These are phyloP conservation scores for Quercus variabilis DNA, from an alignment of 306 rosid genomes.

Conservation along the genomic window DNA sequence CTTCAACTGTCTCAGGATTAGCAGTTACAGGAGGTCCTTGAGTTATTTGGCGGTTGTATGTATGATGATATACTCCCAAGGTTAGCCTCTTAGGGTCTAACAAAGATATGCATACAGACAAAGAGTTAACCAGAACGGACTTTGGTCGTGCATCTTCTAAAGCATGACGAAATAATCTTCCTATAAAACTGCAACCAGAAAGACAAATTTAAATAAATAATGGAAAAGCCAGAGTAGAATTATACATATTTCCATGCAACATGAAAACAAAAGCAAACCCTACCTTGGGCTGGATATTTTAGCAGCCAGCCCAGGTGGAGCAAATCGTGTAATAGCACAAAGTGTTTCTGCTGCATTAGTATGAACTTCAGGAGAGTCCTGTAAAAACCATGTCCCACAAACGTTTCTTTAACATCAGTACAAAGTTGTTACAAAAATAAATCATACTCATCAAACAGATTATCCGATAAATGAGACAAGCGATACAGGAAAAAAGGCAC, in stretches of 20 bases:
- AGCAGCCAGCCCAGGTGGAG: conserved; percentile 85
- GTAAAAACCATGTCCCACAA: conserved; percentile 30
- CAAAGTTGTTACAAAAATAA: not conserved
- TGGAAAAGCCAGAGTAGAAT: not conserved
- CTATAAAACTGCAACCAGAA: conserved; percentile 64
- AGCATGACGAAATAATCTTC: conserved; percentile 86
- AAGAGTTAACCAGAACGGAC: conserved; percentile 86
- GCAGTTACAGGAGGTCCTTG: conserved; percentile 61
- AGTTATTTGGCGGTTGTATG: conserved; percentile 70
- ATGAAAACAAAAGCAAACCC: not conserved
- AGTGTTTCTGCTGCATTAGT: conserved; percentile 95
- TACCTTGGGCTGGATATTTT: conserved; percentile 91
- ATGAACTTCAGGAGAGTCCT: conserved; percentile 97
- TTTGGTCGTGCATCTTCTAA: conserved; percentile 90
- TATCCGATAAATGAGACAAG: not conserved
- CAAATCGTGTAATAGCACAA: conserved; percentile 89
- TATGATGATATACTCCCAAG: conserved; percentile 57
- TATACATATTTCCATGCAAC: not conserved
- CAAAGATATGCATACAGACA: conserved; percentile 93
- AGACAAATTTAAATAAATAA: not conserved
- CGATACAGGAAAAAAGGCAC: not conserved
- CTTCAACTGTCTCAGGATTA: conserved; percentile 89
- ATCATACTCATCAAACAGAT: not conserved
- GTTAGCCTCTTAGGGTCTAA: conserved; percentile 82
- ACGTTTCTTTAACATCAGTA: conserved; percentile 12